These are phyloP conservation scores for Fusarium protoensiforme DNA, from an alignment of 2,329 filamentous ascomycete species.

Conservation along the genomic window DNA sequence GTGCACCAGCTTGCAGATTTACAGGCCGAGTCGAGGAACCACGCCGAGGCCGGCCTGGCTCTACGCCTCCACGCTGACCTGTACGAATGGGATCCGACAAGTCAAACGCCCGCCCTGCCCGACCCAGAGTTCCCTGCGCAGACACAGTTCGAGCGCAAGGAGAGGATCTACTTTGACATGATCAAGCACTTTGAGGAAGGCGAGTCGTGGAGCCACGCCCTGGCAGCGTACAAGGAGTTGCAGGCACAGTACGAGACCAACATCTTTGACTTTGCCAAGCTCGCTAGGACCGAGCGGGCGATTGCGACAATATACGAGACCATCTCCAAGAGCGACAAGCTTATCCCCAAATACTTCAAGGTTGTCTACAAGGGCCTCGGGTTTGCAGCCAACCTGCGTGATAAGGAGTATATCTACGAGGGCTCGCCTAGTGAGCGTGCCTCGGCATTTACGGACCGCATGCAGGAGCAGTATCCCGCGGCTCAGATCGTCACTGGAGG, in stretches of 20 bases:
- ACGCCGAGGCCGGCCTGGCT: conserved; percentile 88
- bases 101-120: conserved; percentile 70
- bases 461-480: conserved; percentile 89
- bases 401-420: conserved; percentile 95
- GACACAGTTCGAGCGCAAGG: conserved; percentile 91
- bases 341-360: conserved; percentile 88
- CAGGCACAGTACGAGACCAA: conserved; percentile 92
- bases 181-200: conserved; percentile 95
- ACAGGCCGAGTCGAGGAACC: conserved; percentile 80
- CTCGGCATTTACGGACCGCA: conserved; percentile 85
- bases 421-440: conserved; percentile 81
- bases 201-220: conserved; percentile 90
- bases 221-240: conserved; percentile 90
- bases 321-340: conserved; percentile 82
- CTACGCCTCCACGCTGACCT: conserved; percentile 91
- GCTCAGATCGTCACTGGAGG: conserved; percentile 81
- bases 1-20: conserved; percentile 89
- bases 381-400: conserved; percentile 81
- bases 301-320: conserved; percentile 94
- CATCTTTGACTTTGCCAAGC: conserved; percentile 89
- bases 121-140: conserved; percentile 87
- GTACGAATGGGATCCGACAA: conserved; percentile 87
- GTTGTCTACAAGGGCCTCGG: conserved; percentile 91
- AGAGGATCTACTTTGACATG: conserved; percentile 92
- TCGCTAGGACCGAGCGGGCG: conserved; percentile 87